These are phyloP conservation scores for Blastomyces gilchristii DNA, from an alignment of 2,329 filamentous ascomycete genomes.

Conservation along the genomic window DNA sequence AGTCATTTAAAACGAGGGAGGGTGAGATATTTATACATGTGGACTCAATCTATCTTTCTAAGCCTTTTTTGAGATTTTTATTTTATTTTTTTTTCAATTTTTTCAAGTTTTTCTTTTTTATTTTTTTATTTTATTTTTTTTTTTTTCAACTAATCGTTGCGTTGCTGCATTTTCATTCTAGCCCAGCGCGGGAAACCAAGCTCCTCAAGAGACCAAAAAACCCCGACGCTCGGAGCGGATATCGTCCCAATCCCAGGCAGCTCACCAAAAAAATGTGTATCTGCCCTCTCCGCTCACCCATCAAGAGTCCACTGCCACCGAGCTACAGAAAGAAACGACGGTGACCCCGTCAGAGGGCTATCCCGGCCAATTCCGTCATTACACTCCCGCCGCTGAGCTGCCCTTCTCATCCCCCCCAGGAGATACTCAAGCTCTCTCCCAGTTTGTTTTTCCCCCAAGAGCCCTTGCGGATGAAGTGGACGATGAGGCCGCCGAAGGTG, in stretches of 20 bases:
- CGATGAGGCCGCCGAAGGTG: conserved; percentile 72
- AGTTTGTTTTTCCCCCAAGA: conserved; percentile 63
- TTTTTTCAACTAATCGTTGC: conserved; percentile 13
- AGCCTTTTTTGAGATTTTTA: conserved; percentile 15
- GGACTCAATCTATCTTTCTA: neutral
- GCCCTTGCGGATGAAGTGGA: conserved; percentile 71
- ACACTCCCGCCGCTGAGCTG: conserved; percentile 30
- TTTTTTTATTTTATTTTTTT: too few relatives aligned
- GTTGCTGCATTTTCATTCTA: conserved; percentile 28
- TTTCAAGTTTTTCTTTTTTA: too few relatives aligned
- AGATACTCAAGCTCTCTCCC: conserved; percentile 70
- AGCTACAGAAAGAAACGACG: conserved; percentile 57
- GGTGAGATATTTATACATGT: conserved; percentile 42
- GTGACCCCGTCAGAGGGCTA: conserved; percentile 56
- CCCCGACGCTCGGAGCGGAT: conserved; percentile 69
- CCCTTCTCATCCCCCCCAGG: conserved; percentile 55
- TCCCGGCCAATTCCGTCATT: conserved; percentile 43
- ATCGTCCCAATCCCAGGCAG: conserved; percentile 50
- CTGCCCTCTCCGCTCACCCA: conserved; percentile 75
- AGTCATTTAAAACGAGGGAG: conserved; percentile 74
- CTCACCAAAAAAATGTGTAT: conserved; percentile 55
- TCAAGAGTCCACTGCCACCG: conserved; percentile 52
- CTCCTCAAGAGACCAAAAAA: conserved; percentile 61
- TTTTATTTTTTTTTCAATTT: conserved; percentile 15
- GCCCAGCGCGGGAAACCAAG: conserved; percentile 54